These are phyloP conservation scores for Lactarius pseudohatsudake DNA, from an alignment of 768 basidiomycete genomes.

Conservation along the genomic window DNA sequence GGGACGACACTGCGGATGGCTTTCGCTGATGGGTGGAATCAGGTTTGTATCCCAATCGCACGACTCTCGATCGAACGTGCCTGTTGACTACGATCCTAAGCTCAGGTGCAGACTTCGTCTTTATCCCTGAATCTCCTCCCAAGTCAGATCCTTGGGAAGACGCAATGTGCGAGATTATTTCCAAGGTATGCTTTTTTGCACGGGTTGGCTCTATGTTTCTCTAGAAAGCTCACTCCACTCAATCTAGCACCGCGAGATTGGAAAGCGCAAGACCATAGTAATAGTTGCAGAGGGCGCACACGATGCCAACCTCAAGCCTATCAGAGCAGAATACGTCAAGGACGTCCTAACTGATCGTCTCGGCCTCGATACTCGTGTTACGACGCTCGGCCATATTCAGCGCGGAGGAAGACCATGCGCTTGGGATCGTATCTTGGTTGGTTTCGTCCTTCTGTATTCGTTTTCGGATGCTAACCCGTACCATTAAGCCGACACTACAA, in stretches of 20 bases:
- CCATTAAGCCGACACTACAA: conserved; percentile 85
- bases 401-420: conserved; percentile 94
- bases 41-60: conserved; percentile 49
- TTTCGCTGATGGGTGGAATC: conserved; percentile 89
- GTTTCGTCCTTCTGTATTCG: not conserved
- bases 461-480: conserved; percentile 11
- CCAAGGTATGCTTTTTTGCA: conserved; percentile 52
- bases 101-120: conserved; percentile 93
- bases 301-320: conserved; percentile 86
- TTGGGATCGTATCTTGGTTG: conserved; percentile 84
- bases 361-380: conserved; percentile 93
- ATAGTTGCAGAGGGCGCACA: conserved; percentile 97
- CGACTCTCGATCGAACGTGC: not conserved
- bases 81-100: conserved; percentile 38
- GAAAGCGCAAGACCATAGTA: conserved; percentile 98
- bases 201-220: not conserved
- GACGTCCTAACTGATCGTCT: conserved; percentile 82
- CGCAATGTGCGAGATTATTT: conserved; percentile 84
- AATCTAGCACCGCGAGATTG: conserved; percentile 78
- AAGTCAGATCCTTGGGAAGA: conserved; percentile 80
- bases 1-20: conserved; percentile 99
- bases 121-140: conserved; percentile 95
- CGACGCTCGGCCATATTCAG: conserved; percentile 95
- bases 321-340: conserved; percentile 88
- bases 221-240: not conserved